A percentile compares a stretch with the other conserved stretches of the same genome.
Conservation (phyloP, 139 green algal species). For the Tetraselmis striata region DNA sequence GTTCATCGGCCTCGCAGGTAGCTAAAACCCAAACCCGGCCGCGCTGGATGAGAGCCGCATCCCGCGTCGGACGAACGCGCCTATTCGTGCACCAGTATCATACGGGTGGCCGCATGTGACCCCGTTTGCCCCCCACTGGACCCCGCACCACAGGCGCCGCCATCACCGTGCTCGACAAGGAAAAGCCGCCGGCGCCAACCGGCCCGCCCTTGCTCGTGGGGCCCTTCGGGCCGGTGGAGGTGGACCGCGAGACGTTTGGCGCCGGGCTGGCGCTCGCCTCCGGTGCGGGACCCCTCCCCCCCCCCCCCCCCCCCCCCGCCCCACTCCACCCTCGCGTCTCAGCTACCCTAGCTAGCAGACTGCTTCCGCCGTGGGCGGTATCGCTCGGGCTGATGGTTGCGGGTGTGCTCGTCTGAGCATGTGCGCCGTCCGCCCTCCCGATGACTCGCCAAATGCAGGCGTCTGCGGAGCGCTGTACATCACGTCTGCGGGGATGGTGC, state of each 20-base stretch:
- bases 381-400: background rate
- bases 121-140: too few species aligned
- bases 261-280: background rate
- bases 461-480: background rate
- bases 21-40: too few species aligned
- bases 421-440: too few species aligned
- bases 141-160: background rate
- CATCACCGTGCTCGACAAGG: background rate
- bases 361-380: background rate
- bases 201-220: background rate
- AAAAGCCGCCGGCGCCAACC: background rate
- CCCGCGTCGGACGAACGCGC: too few species aligned
- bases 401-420: background rate
- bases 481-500: background rate
- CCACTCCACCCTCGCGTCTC: background rate
- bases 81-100: too few species aligned
- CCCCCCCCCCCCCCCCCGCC: too few species aligned
- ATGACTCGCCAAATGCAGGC: too few species aligned
- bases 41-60: too few species aligned
- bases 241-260: background rate
- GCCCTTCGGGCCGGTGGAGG: background rate
- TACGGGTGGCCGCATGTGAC: too few species aligned
- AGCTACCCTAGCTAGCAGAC: background rate
- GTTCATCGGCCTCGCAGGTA: background rate
- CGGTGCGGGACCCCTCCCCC: background rate